Evolutionary conservation across 1,139 yeast genomes (phyloP), one percentile per base, ranked within the genome.

Genomic region (Zygotorulaspora mrakii): DNA sequence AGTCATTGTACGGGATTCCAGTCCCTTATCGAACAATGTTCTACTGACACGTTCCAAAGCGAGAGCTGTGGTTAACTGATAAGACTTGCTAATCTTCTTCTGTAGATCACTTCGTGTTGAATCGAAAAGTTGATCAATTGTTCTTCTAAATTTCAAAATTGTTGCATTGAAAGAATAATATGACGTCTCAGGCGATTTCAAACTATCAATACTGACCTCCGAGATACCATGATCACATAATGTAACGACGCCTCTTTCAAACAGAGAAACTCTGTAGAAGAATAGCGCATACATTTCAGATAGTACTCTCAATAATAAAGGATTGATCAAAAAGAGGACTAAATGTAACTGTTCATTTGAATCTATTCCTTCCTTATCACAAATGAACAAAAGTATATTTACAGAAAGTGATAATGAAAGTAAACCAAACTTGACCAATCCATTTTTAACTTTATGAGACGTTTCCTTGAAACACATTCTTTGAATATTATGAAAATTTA

Each of bases 21-120:
- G 31, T 9, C 50, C 57, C 31, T 46, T 47, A n/a, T 46, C 40
- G 22, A 54, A 50, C 6, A 55, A 40, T 5, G 39, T 43, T 32
- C 53, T 47, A 25, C 53, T 51, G 7, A 52, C 46, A 11, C 46
- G 40, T 39, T 55, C 55, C 6, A 54, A 30, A 2, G 52, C 55
- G 10, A 53, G 22, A 4, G 52, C 35, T 8, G 53, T 40, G 11
- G 43, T 46, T 17, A 52, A 37, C 6, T 45, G 47, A 20, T 47
- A 49, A n/a, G 57, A 55, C 3, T 47, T 44, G 14, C 43, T 27
- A 8, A 53, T 40, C 8, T 45, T 32, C 9, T 39, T 35, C 9
- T 45, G 43, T 26, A 54, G 24, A 4, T 35, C 37, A 1, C 28
- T 28, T 22, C 41, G 36, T 24, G 42, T 27, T 13, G 49, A 46